Conservation (phyloP, 176 grass and related monocot species). For the Alopecurus myosuroides region DNA sequence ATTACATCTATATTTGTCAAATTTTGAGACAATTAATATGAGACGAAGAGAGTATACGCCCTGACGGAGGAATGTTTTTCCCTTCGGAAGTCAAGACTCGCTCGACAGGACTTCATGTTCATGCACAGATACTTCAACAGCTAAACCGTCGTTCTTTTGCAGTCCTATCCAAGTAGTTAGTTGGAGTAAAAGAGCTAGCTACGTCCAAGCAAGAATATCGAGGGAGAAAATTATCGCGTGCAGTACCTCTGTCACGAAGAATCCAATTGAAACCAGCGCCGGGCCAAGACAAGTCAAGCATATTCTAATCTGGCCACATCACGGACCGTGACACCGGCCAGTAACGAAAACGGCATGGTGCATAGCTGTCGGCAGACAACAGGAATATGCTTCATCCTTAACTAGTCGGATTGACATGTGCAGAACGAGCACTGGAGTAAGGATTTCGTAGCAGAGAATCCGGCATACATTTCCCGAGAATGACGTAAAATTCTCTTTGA, state of each 20-base stretch:
- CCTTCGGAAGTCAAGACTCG: neutral
- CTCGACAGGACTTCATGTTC: neutral
- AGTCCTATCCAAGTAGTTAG: neutral
- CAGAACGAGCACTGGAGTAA: neutral
- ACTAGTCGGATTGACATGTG: neutral
- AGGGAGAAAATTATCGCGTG: neutral
- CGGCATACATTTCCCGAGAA: neutral
- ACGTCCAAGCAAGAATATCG: neutral
- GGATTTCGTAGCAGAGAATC: neutral
- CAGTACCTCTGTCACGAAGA: neutral
- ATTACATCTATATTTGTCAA: too few species aligned
- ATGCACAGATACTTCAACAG: neutral
- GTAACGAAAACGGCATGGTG: neutral
- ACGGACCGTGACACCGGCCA: neutral
- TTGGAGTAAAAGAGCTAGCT: neutral
- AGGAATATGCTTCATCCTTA: neutral
- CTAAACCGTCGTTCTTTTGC: neutral
- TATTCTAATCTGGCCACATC: constrained; percentile 8
- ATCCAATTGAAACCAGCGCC: neutral
- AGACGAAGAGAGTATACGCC: too few species aligned
- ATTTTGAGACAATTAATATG: too few species aligned
- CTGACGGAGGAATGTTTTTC: neutral
- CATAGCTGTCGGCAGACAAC: neutral
- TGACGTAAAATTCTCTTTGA: neutral
- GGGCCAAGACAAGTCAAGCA: neutral